Conservation (phyloP, 1,139 yeast genomes). For the Hansenula sp. region DNA sequence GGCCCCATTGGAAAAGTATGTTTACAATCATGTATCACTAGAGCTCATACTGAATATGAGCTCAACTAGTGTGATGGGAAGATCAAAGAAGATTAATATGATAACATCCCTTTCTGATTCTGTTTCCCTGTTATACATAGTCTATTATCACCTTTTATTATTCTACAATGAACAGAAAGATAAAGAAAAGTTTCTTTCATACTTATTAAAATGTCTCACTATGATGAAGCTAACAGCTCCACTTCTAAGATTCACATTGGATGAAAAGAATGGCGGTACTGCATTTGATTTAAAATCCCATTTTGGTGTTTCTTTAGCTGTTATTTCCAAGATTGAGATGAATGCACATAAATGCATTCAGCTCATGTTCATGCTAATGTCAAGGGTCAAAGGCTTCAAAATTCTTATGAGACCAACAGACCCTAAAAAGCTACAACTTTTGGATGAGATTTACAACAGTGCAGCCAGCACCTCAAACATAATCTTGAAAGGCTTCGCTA, state of each 20-base stretch:
- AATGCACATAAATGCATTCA: neutral
- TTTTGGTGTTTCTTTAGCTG: neutral
- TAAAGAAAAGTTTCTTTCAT: conserved; percentile 12
- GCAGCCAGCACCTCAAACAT: neutral
- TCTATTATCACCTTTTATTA: conserved; percentile 20
- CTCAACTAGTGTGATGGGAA: conserved; percentile 12
- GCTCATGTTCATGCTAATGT: neutral
- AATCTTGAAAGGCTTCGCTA: neutral
- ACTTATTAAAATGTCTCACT: conserved; percentile 7
- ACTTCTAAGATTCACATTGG: neutral
- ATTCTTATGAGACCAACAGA: neutral
- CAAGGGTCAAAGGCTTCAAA: conserved; percentile 3
- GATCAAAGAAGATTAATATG: conserved; percentile 12
- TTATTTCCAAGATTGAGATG: conserved; percentile 1
- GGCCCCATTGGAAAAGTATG: conserved; percentile 11
- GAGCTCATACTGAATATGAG: conserved; percentile 14
- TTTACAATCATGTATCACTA: conserved; percentile 5
- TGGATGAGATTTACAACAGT: neutral
- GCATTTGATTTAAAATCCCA: neutral
- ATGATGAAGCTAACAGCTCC: neutral
- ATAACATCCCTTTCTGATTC: conserved; percentile 10
- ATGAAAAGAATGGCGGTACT: neutral
- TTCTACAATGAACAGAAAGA: conserved; percentile 12
- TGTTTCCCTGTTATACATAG: conserved; percentile 13
- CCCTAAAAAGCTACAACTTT: neutral